Base-by-base conservation (phyloP, 2,329 filamentous ascomycete genomes). In the Pestalotiopsis sp. region DNA sequence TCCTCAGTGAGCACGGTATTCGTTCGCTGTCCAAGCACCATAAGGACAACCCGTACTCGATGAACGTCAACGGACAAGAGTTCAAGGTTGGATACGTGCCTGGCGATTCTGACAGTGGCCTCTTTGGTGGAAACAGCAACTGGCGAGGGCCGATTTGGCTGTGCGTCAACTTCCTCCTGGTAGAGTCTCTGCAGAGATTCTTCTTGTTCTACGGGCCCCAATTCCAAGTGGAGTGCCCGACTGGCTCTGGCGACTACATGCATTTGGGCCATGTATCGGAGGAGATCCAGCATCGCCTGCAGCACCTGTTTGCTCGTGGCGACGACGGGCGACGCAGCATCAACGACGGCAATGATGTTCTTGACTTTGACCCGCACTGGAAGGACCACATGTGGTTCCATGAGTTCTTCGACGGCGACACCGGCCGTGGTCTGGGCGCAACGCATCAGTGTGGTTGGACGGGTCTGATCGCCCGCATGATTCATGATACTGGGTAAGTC, bases 381-480 rank as follows among this genome's bases (percentile, higher is more conserved):
- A 95, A 92, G 79, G 95, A 97, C 76, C 90, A 95, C 76, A 85
- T 98, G 75, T 98, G 94, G 93, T 98, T 97, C 86, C 92, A 97
- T 78, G 95, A 98, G 79, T 98, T 97, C 85, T 98, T 98, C 78
- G 95, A 98, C 77, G 95, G 94, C 52, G 95, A 98, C 78, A 91
- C 86, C 64, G 95, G 95, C 14, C 92, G 94, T 73, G 95, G 96
- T 17, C 87, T 98, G 1, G 95, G 95, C 68, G 94, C 95, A 49
- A 95, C 91, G 62, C 96, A 98, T 80, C 96, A 98, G 80, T 97
- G 94, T 77, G 95, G 95, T 64, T 98, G 96, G 95, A 98, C 95
- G 49, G 95, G 95, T 27, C 81, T 98, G 73, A 94, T 98, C 79
- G 95, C 95, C 31, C 95, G 97, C 81, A 93, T 98, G 89, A 98